Percentiles rank a stretch among this genome's conserved stretches.
These are phyloP conservation scores for Xylaria sp. DNA, from an alignment of 2,329 filamentous ascomycete genomes.

Conservation along the genomic window DNA sequence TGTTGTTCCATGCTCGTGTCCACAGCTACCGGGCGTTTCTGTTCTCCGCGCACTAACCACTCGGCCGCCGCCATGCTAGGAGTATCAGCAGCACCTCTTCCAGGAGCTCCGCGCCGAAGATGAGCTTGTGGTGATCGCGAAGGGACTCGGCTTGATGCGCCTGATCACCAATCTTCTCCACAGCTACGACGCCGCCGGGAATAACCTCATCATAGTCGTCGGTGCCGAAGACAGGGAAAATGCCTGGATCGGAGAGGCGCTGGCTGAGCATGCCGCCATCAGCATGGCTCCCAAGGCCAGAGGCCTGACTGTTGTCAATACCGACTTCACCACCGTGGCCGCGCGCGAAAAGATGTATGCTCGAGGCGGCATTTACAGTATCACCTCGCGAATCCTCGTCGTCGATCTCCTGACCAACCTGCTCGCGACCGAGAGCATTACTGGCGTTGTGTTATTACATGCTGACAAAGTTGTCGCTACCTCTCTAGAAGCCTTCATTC, in stretches of 20 bases:
- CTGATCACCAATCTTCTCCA: slow-evolving; percentile 96
- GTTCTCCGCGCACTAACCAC: slow-evolving; percentile 5
- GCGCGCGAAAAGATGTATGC: slow-evolving; percentile 92
- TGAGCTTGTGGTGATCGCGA: slow-evolving; percentile 91
- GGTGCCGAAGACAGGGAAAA: slow-evolving; percentile 94
- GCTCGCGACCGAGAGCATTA: slow-evolving; percentile 83
- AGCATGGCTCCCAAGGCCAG: slow-evolving; percentile 84
- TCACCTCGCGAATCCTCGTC: slow-evolving; percentile 94
- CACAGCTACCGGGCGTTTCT: not conserved
- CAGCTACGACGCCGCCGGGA: slow-evolving; percentile 94
- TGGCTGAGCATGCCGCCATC: slow-evolving; percentile 94
- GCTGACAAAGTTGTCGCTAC: slow-evolving; percentile 88
- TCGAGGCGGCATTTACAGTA: slow-evolving; percentile 89
- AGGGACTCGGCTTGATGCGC: slow-evolving; percentile 89
- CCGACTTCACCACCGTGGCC: slow-evolving; percentile 87
- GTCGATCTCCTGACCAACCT: slow-evolving; percentile 90
- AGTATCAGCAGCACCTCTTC: slow-evolving; percentile 96
- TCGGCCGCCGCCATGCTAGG: slow-evolving; percentile 52
- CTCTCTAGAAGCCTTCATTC: slow-evolving; percentile 92
- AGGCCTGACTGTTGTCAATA: slow-evolving; percentile 91
- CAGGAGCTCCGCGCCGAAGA: slow-evolving; percentile 89
- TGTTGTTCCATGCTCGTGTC: slow-evolving; percentile 41
- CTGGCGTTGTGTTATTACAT: slow-evolving; percentile 86
- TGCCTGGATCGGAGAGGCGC: slow-evolving; percentile 93
- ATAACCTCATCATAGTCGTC: slow-evolving; percentile 89